phyloP scores from a whole-genome alignment of 495 filamentous ascomycete species.

The Penicillium ucsense region DNA sequence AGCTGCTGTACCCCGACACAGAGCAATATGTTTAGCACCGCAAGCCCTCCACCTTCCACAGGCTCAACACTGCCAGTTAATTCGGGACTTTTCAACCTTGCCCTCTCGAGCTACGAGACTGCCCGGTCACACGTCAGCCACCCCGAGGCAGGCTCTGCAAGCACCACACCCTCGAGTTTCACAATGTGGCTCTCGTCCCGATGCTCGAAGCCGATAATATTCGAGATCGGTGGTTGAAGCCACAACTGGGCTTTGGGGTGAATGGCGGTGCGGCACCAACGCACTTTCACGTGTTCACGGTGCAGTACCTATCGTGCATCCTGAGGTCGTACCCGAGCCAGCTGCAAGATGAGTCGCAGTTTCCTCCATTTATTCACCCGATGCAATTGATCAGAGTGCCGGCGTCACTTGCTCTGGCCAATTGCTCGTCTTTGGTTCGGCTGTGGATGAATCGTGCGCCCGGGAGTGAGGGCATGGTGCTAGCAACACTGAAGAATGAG shows the following conservation, averaged over 20 bases:
- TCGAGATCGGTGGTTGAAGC: constrained; percentile 24
- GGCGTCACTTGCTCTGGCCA: constrained; percentile 23
- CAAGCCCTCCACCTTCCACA: neutral
- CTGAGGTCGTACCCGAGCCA: constrained; percentile 28
- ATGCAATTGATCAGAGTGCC: constrained; percentile 12
- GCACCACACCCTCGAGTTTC: constrained; percentile 1
- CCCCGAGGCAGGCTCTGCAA: no score
- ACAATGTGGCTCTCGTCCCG: constrained; percentile 10
- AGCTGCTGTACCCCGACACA: neutral
- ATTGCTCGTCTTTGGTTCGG: constrained; percentile 33
- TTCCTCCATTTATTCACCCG: constrained; percentile 33
- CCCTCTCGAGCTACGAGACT: neutral
- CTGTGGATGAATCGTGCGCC: constrained; percentile 29
- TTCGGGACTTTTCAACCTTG: neutral
- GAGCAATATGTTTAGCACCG: neutral
- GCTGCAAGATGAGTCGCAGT: constrained; percentile 14
- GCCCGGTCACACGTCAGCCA: neutral
- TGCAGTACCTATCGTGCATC: constrained; percentile 28
- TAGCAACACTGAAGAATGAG: constrained; percentile 22
- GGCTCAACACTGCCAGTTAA: neutral
- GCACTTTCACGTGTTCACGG: constrained; percentile 19
- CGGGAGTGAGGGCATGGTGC: constrained; percentile 29
- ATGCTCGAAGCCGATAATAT: constrained; percentile 32
- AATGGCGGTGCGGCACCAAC: constrained; percentile 26
- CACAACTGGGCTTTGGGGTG: constrained; percentile 21